phyloP scores from a whole-genome alignment of 805 yeast genomes.

The Saturnispora diversa region DNA sequence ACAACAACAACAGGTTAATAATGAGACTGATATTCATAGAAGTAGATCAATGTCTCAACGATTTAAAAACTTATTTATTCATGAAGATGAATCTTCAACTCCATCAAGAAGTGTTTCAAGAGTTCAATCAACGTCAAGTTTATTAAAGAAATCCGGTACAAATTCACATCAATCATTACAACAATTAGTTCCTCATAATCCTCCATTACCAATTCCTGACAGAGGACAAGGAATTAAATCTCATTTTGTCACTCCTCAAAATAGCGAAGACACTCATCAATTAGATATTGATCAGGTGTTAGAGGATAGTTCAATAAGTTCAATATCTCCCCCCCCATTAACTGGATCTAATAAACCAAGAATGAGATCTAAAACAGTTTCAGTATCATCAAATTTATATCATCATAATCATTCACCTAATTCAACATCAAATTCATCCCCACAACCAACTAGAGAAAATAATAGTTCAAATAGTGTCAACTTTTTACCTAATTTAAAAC shows the following conservation, averaged over 20 bases:
- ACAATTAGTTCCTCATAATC: constrained; percentile 1
- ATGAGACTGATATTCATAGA: constrained; percentile 13
- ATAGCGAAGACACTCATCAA: too few species aligned
- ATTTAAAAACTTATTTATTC: constrained; percentile 25
- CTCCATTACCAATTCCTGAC: constrained; percentile 16
- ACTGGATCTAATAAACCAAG: constrained; percentile 4
- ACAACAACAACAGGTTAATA: too few species aligned
- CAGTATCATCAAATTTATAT: constrained; percentile 2
- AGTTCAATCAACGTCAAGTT: constrained; percentile 1
- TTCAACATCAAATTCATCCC: too few species aligned
- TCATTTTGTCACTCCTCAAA: too few species aligned
- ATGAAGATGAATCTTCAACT: constrained; percentile 7
- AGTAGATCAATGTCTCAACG: constrained; percentile 27
- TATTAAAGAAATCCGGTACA: constrained; percentile 1
- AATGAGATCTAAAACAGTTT: constrained; percentile 14
- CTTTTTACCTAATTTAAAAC: constrained; percentile 20
- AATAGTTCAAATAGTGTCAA: too few species aligned
- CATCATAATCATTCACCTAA: too few species aligned
- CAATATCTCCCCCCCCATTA: background rate
- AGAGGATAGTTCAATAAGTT: background rate
- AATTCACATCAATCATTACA: background rate
- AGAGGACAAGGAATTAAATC: constrained; percentile 7
- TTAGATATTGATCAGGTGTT: constrained; percentile 4
- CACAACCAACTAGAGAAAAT: too few species aligned
- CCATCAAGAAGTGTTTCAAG: constrained; percentile 1